These are phyloP conservation scores for Kuraishia floccosa DNA, from an alignment of 805 yeast genomes.

Conservation along the genomic window DNA sequence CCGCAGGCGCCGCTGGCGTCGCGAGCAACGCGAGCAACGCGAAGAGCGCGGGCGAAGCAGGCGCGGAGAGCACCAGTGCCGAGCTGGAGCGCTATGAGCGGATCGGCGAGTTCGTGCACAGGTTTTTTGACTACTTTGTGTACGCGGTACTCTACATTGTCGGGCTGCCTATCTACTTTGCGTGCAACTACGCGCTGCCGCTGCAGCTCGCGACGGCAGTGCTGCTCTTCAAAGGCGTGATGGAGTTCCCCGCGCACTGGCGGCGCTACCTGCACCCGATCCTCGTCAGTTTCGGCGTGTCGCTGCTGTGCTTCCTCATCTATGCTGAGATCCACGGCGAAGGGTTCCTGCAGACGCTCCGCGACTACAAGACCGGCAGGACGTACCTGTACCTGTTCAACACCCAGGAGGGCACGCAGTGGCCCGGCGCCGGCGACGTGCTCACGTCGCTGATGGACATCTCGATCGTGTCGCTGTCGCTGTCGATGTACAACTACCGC, in stretches of 20 bases:
- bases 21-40: not conserved
- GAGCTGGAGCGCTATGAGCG: not conserved
- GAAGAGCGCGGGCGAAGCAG: not conserved
- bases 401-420: constrained; percentile 18
- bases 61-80: not conserved
- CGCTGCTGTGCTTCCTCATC: constrained; percentile 52
- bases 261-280: constrained; percentile 60
- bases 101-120: constrained; percentile 18
- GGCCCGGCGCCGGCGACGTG: constrained; percentile 81
- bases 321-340: constrained; percentile 38
- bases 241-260: constrained; percentile 30
- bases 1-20: not conserved
- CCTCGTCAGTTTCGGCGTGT: constrained; percentile 49
- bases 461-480: constrained; percentile 61
- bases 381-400: constrained; percentile 51
- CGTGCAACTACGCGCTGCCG: constrained; percentile 44
- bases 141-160: constrained; percentile 34
- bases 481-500: constrained; percentile 72
- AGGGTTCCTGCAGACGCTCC: constrained; percentile 41
- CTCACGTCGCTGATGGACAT: constrained; percentile 63
- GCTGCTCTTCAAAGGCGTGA: constrained; percentile 38
- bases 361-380: constrained; percentile 56
- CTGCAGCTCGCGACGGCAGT: constrained; percentile 54
- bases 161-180: constrained; percentile 52
- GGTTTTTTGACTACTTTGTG: constrained; percentile 44